phyloP scores from a whole-genome alignment of 2,329 filamentous ascomycete species.

The Talaromyces sp. region DNA sequence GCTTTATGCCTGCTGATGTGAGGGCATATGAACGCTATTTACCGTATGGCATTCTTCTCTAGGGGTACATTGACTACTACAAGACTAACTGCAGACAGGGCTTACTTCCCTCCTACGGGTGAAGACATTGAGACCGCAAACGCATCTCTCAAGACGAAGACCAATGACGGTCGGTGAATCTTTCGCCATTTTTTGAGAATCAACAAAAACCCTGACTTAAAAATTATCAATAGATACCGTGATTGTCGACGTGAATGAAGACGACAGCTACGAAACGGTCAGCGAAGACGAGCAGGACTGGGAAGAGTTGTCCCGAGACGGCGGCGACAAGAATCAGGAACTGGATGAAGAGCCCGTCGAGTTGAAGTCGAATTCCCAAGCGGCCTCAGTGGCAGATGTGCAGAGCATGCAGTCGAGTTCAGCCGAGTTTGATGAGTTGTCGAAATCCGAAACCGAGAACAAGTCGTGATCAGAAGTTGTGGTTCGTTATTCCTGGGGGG shows the following conservation, averaged over 20 bases:
- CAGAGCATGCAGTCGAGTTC: constrained; percentile 38
- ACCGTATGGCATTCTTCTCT: constrained; percentile 65
- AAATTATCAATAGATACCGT: constrained; percentile 10
- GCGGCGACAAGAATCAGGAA: constrained; percentile 26
- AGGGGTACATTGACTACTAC: constrained; percentile 1
- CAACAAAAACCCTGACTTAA: constrained; percentile 1
- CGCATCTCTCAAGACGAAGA: constrained; percentile 47
- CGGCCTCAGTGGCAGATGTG: constrained; percentile 30
- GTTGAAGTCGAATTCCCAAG: constrained; percentile 28
- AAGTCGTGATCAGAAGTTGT: not conserved
- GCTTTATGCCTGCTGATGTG: constrained; percentile 76
- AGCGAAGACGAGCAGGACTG: constrained; percentile 43
- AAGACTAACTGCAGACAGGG: constrained; percentile 31
- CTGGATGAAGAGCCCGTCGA: constrained; percentile 37
- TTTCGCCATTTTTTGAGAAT: constrained; percentile 38
- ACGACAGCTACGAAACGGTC: constrained; percentile 19
- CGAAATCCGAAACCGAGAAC: constrained; percentile 22
- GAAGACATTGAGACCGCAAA: constrained; percentile 31
- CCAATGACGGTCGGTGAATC: constrained; percentile 48
- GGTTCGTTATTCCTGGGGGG: not conserved
- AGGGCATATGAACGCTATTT: constrained; percentile 67
- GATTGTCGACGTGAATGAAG: constrained; percentile 14
- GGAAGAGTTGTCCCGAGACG: constrained; percentile 38
- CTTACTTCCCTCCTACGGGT: constrained; percentile 50
- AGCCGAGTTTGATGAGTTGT: constrained; percentile 29